Percentiles rank a stretch among this genome's conserved stretches.
Conservation (phyloP, 805 yeast species). For the Starmerella tilneyi region DNA sequence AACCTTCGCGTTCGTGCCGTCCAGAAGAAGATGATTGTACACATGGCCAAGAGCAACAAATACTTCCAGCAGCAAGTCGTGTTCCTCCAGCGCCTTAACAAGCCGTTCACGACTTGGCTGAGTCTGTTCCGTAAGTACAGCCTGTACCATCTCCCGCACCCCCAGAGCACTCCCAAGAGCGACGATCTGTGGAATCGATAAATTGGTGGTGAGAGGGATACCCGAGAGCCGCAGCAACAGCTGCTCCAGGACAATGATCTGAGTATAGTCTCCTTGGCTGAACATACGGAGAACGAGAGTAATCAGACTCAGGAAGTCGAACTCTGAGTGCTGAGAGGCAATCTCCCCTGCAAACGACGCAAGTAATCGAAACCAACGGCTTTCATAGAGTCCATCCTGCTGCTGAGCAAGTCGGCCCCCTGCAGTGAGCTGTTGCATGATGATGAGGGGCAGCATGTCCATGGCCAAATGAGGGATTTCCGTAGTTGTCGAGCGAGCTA, state of each 20-base stretch:
- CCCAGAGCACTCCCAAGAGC: slow-evolving; percentile 8
- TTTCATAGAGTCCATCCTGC: slow-evolving; percentile 17
- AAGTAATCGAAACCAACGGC: slow-evolving; percentile 18
- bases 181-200: slow-evolving; percentile 16
- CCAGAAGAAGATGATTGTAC: background rate
- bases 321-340: slow-evolving; percentile 12
- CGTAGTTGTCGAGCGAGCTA: slow-evolving; percentile 11
- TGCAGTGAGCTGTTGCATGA: slow-evolving; percentile 20
- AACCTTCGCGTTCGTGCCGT: slow-evolving; percentile 16
- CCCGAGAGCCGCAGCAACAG: slow-evolving; percentile 17
- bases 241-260: slow-evolving; percentile 13
- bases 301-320: slow-evolving; percentile 16
- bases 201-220: slow-evolving; percentile 10
- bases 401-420: slow-evolving; percentile 17
- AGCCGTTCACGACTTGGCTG: slow-evolving; percentile 11
- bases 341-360: slow-evolving; percentile 22
- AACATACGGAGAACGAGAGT: slow-evolving; percentile 16
- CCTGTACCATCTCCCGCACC: slow-evolving; percentile 3
- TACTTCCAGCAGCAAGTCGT: background rate
- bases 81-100: slow-evolving; percentile 1
- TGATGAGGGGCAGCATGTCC: slow-evolving; percentile 21
- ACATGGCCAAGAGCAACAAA: slow-evolving; percentile 14
- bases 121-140: slow-evolving; percentile 16
- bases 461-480: slow-evolving; percentile 14
- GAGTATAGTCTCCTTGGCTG: slow-evolving; percentile 8